Base-by-base conservation (phyloP, 176 grass and related monocot species). In the Paspalum notatum region DNA sequence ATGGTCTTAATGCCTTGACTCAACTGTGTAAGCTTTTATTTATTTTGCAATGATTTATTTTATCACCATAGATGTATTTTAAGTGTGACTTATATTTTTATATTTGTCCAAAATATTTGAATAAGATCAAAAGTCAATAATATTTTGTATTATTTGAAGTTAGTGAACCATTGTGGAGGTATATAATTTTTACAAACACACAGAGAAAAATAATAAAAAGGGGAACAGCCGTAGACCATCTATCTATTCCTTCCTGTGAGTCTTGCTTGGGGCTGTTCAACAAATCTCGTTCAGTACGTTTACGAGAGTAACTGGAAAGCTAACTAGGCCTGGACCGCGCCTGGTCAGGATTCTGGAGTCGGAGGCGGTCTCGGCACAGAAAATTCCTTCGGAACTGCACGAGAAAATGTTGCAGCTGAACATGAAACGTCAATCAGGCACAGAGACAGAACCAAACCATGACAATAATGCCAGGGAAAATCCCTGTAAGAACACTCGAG, bases 201-300 rank as follows among this genome's bases (percentile, higher is more conserved):
- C 32, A 32, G 32, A 3, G 32, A 32, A 3, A 32, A 32, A 2
- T 32, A 32, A 32, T 32, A 32, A 32, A 32, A 32, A n/a, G n/a
- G n/a, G n/a, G 32, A 32, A 32, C 32, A 32, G 32, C 32, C 3
- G n/a, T 49, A 67, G 0, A 6, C 65, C 5, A 60, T 20, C 2
- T 64, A 58, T 57, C 54, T n/a, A 8, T 57, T 57, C 20, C n/a
- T 54, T 76, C 69, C 21, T 7, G 54, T 32, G 54, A 25, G 18
- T 78, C 17, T 52, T n/a, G 9, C 17, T 52, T n/a, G 9, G 22
- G 46, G 61, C 25, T 64, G 57, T 72, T 86, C 78, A 88, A 78
- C 52, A 60, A 74, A 79, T 60, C 86, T 82, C 17, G 47, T 87
- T 82, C 71, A 64, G 73, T 75, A 84, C 22, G 45, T 52, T 44